A percentile compares a stretch with the other conserved stretches of the same genome.
phyloP scores from a whole-genome alignment of 2,329 filamentous ascomycete genomes.

The Neonectria hederae region DNA sequence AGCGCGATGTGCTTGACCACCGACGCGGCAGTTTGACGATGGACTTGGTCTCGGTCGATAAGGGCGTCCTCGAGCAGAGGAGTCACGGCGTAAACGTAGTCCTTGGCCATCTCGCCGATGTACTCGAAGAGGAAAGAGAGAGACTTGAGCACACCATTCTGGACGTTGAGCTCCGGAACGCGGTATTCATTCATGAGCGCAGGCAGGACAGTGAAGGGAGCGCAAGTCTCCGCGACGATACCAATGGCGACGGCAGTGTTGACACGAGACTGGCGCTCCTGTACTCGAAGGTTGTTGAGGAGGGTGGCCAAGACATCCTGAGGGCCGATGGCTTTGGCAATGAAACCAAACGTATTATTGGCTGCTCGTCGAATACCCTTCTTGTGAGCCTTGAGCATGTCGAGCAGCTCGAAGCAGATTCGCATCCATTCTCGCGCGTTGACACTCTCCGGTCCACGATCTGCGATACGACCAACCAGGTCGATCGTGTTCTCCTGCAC shows the following conservation, averaged over 20 bases:
- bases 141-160: slow-evolving; percentile 97
- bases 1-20: slow-evolving; percentile 98
- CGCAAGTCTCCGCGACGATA: slow-evolving; percentile 98
- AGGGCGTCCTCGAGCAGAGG: slow-evolving; percentile 95
- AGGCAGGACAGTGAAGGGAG: slow-evolving; percentile 97
- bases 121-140: slow-evolving; percentile 98
- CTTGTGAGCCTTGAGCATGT: slow-evolving; percentile 99
- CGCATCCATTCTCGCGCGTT: slow-evolving; percentile 99
- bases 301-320: slow-evolving; percentile 96
- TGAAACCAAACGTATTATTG: slow-evolving; percentile 99
- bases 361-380: slow-evolving; percentile 98
- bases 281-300: slow-evolving; percentile 94
- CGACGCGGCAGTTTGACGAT: slow-evolving; percentile 93
- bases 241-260: slow-evolving; percentile 98
- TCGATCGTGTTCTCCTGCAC: slow-evolving; percentile 99
- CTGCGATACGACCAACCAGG: slow-evolving; percentile 95
- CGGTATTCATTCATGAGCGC: slow-evolving; percentile 99
- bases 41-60: slow-evolving; percentile 97
- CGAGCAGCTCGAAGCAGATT: slow-evolving; percentile 97
- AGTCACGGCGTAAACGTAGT: slow-evolving; percentile 98
- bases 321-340: slow-evolving; percentile 97
- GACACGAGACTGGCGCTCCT: slow-evolving; percentile 97
- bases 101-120: slow-evolving; percentile 99
- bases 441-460: slow-evolving; percentile 94
- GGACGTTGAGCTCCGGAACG: slow-evolving; percentile 97